Conservation (phyloP, 768 basidiomycete species). For the Tubosaeta sp. region DNA sequence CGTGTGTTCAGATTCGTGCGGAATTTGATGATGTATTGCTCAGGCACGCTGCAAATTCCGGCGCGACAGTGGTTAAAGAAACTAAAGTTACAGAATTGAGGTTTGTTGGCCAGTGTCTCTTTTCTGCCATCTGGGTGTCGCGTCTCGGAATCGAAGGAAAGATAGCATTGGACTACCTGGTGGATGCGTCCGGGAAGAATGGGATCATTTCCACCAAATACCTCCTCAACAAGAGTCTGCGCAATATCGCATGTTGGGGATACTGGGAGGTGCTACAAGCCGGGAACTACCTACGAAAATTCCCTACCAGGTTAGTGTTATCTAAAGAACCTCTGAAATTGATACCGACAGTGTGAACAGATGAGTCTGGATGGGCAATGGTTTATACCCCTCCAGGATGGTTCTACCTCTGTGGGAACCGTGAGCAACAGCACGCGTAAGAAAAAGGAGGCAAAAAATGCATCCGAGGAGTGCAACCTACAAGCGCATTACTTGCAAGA, state of each 20-base stretch:
- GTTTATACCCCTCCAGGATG: slow-evolving; percentile 52
- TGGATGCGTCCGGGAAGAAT: slow-evolving; percentile 11
- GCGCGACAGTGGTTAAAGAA: slow-evolving; percentile 1
- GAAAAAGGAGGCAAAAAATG: slow-evolving; percentile 7
- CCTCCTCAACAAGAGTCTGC: slow-evolving; percentile 30
- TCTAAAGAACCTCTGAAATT: background rate
- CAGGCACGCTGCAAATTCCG: background rate
- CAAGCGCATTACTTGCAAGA: slow-evolving; percentile 5
- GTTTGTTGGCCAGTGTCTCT: slow-evolving; percentile 1
- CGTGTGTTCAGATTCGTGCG: background rate
- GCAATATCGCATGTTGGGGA: slow-evolving; percentile 35
- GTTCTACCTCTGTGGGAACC: slow-evolving; percentile 50
- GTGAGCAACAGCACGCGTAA: slow-evolving; percentile 36
- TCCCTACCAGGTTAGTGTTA: slow-evolving; percentile 18
- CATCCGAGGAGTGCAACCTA: background rate
- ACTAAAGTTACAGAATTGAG: slow-evolving; percentile 4
- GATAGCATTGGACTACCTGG: slow-evolving; percentile 3
- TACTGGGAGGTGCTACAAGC: slow-evolving; percentile 35
- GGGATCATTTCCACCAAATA: slow-evolving; percentile 23
- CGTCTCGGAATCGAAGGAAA: background rate
- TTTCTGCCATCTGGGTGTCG: slow-evolving; percentile 1
- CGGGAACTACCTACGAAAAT: slow-evolving; percentile 30
- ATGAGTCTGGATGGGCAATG: slow-evolving; percentile 56
- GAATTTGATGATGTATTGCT: slow-evolving; percentile 6
- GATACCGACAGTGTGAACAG: slow-evolving; percentile 28